Base-by-base conservation (phyloP, 192 early-diverging fungal species). In the Podila horticola region DNA sequence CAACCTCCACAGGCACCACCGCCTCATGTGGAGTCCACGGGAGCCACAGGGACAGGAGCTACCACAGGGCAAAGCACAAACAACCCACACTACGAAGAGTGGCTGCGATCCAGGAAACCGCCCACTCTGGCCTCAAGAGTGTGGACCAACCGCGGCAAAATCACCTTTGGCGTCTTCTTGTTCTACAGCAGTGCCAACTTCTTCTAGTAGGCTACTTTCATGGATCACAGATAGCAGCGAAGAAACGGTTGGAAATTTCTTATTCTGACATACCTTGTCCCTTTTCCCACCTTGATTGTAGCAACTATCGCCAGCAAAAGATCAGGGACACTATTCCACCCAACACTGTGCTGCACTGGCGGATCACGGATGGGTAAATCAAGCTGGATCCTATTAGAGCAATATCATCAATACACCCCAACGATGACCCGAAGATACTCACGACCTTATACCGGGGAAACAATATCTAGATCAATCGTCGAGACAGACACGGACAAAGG, bases 311-410 rank as follows among this genome's bases (percentile, higher is more conserved):
- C 31, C 70, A 45, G 4, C 82, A 83, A 64, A 65, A 72, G 58
- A 71, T 64, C 45, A 64, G 66, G 29, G 69, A 83, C 51, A 75
- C 73, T 12, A 76, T 83, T 58, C 69, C 69, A 29, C 82, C 82
- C 29, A 72, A 83, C 74, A 83, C 82, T 11, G 55, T 83, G 11
- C 71, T 83, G 20, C 82, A 83, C 58, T 83, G 82, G 82, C 62
- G 82, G 15, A 69, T 83, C 20, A 76, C 69, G 1, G 74, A 83
- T 41, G 82, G 82, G 82, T 83, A 75, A 58, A 38, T 3, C 11
- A 9, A 29, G 5, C 30, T 19, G 6, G 33, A 13, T 50, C 20
- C 29, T 22, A 13, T 30, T 20, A 15, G 26, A 11, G 15, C 12
- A 61, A n/a, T 26, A n/a, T 19, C 59, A 5, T 29, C 34, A 33